Evolutionary conservation across 495 filamentous ascomycete species (phyloP).

Genomic region (Antarctomyces pellizariae): DNA sequence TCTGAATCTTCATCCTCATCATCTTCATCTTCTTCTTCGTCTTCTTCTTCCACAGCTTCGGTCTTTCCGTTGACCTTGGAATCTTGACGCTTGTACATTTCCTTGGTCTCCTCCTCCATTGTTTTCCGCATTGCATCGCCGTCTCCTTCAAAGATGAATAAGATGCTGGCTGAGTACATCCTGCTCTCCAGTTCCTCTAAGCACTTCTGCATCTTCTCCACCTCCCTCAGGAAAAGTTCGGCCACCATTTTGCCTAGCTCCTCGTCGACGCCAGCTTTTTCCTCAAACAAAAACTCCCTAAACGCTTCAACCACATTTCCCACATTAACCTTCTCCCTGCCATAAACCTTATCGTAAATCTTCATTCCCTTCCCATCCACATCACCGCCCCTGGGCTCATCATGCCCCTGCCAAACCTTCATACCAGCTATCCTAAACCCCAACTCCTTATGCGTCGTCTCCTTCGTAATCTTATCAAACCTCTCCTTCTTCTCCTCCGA

Average conservation of each 20-base stretch:
- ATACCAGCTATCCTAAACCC: constrained; percentile 86
- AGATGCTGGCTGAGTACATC: constrained; percentile 80
- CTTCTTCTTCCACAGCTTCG: constrained; percentile 8
- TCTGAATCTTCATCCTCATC: constrained; percentile 40
- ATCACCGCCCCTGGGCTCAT: constrained; percentile 7
- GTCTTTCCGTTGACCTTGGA: constrained; percentile 4
- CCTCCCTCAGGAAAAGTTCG: constrained; percentile 37
- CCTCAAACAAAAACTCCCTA: constrained; percentile 44
- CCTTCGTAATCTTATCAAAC: constrained; percentile 53
- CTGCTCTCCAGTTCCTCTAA: constrained; percentile 60
- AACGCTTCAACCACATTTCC: constrained; percentile 56
- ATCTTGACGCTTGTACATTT: constrained; percentile 7
- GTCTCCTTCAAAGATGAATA: constrained; percentile 88
- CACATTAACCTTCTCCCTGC: constrained; percentile 39
- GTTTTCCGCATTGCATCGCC: constrained; percentile 38
- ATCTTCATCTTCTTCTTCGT: constrained; percentile 22
- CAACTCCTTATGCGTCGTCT: constrained; percentile 58
- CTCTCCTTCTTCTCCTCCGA: constrained; percentile 48
- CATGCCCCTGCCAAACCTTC: constrained; percentile 60
- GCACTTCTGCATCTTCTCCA: constrained; percentile 35
- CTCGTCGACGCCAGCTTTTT: constrained; percentile 30
- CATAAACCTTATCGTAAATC: constrained; percentile 76
- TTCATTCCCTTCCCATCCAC: constrained; percentile 33
- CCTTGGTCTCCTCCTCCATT: constrained; percentile 34
- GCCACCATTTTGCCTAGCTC: constrained; percentile 31